A percentile compares a stretch with the other conserved stretches of the same genome.
Conservation (phyloP, 108 stramenopile genomes). For the Cyclotella atomus region DNA sequence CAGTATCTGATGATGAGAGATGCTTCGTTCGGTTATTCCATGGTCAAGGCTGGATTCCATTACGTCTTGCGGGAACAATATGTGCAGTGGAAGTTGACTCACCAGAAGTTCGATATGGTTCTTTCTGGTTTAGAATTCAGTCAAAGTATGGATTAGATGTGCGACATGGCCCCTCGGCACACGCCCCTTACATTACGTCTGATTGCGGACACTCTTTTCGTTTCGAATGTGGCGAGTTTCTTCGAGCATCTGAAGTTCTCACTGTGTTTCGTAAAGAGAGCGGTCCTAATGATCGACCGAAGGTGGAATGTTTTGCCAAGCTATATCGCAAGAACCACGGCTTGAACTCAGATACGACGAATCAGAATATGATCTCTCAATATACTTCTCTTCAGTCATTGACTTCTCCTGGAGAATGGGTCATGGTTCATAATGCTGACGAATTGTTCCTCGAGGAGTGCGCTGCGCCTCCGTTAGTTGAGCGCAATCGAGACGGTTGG, state of each 20-base stretch:
- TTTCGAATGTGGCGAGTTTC: slow-evolving; percentile 90
- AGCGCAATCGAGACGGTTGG: slow-evolving; percentile 81
- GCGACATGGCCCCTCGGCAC: slow-evolving; percentile 77
- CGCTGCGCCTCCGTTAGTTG: slow-evolving; percentile 61
- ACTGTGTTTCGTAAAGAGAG: slow-evolving; percentile 56
- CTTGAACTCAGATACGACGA: slow-evolving; percentile 30
- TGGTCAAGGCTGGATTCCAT: slow-evolving; percentile 87
- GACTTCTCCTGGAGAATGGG: slow-evolving; percentile 82
- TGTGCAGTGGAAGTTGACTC: slow-evolving; percentile 38
- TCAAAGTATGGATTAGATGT: slow-evolving; percentile 70
- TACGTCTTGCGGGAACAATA: slow-evolving; percentile 21
- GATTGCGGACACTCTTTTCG: slow-evolving; percentile 69
- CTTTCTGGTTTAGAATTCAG: slow-evolving; percentile 87
- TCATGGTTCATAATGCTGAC: slow-evolving; percentile 62
- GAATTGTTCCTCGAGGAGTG: slow-evolving; percentile 76
- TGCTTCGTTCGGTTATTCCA: slow-evolving; percentile 72
- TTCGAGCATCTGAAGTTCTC: slow-evolving; percentile 81
- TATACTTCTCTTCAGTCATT: slow-evolving; percentile 59
- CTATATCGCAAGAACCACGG: slow-evolving; percentile 75
- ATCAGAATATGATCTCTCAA: slow-evolving; percentile 22
- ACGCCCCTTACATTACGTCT: slow-evolving; percentile 73
- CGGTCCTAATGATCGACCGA: slow-evolving; percentile 4
- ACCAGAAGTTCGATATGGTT: slow-evolving; percentile 78
- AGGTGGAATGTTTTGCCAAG: slow-evolving; percentile 78
- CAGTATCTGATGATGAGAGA: neutral